phyloP scores from a whole-genome alignment of 1,284 basidiomycete genomes.

The Cutaneotrichosporon spelunceum region DNA sequence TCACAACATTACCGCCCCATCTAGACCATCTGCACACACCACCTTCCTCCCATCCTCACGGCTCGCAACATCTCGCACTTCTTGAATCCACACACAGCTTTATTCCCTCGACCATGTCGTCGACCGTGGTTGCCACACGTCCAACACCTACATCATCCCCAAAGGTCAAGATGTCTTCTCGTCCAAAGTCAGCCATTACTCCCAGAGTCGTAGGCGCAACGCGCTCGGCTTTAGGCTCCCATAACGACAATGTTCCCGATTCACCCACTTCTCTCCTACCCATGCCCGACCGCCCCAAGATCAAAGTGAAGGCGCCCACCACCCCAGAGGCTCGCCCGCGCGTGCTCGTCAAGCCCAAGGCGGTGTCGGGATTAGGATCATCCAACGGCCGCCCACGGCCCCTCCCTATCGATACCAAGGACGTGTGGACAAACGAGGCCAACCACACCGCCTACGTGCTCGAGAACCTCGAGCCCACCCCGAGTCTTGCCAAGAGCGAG shows the following conservation, averaged over 20 bases:
- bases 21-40: not conserved
- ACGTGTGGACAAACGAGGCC: slow-evolving; percentile 10
- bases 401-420: slow-evolving; percentile 3
- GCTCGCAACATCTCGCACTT: not conserved
- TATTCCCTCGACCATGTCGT: not conserved
- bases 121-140: slow-evolving; percentile 1
- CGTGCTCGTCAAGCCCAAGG: slow-evolving; percentile 30
- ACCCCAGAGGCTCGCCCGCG: slow-evolving; percentile 46
- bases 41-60: not conserved
- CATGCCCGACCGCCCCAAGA: slow-evolving; percentile 18
- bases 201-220: slow-evolving; percentile 7
- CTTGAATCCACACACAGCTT: not conserved
- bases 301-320: slow-evolving; percentile 44
- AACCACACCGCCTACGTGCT: slow-evolving; percentile 20
- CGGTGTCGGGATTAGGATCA: not conserved
- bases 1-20: not conserved
- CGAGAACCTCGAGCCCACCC: slow-evolving; percentile 18
- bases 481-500: slow-evolving; percentile 53
- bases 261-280: slow-evolving; percentile 14
- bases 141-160: slow-evolving; percentile 2
- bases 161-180: slow-evolving; percentile 8
- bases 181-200: slow-evolving; percentile 3
- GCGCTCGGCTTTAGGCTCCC: slow-evolving; percentile 11
- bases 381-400: slow-evolving; percentile 2
- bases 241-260: slow-evolving; percentile 22